Percentiles rank a stretch among this genome's conserved stretches.
phyloP scores from a whole-genome alignment of 805 yeast genomes.

The Metschnikowia colocasiae region DNA sequence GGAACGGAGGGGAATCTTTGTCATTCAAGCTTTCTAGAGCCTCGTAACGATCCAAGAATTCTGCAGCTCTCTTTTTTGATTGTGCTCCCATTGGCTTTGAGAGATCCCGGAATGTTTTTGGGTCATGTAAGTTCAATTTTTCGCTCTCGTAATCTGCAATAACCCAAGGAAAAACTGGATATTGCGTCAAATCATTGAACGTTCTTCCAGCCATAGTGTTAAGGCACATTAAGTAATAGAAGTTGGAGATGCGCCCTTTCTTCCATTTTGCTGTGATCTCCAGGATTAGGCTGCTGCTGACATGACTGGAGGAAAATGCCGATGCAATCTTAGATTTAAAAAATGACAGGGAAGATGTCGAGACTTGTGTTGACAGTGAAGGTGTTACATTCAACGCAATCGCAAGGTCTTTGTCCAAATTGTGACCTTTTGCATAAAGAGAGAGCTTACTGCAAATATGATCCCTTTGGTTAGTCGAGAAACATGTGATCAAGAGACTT shows the following conservation, averaged over 20 bases:
- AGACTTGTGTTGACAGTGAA: conserved; percentile 14
- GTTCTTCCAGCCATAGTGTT: conserved; percentile 88
- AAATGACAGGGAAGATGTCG: conserved; percentile 14
- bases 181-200: conserved; percentile 83
- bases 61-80: conserved; percentile 50
- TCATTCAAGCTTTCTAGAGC: conserved; percentile 64
- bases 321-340: conserved; percentile 30
- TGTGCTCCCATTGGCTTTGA: conserved; percentile 94
- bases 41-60: conserved; percentile 68
- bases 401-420: conserved; percentile 52
- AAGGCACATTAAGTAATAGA: conserved; percentile 72
- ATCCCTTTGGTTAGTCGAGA: conserved; percentile 53
- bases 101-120: conserved; percentile 65
- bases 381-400: conserved; percentile 52
- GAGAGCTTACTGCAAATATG: conserved; percentile 47
- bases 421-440: conserved; percentile 45
- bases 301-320: conserved; percentile 35
- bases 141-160: conserved; percentile 77
- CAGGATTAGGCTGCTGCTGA: conserved; percentile 14
- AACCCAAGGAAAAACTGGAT: conserved; percentile 92
- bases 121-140: conserved; percentile 59
- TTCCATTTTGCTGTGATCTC: conserved; percentile 68
- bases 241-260: conserved; percentile 75
- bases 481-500: conserved; percentile 64
- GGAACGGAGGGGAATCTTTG: conserved; percentile 66